Base-by-base conservation (phyloP, 75 land plant species). In the Adiantum capillusveneris region DNA sequence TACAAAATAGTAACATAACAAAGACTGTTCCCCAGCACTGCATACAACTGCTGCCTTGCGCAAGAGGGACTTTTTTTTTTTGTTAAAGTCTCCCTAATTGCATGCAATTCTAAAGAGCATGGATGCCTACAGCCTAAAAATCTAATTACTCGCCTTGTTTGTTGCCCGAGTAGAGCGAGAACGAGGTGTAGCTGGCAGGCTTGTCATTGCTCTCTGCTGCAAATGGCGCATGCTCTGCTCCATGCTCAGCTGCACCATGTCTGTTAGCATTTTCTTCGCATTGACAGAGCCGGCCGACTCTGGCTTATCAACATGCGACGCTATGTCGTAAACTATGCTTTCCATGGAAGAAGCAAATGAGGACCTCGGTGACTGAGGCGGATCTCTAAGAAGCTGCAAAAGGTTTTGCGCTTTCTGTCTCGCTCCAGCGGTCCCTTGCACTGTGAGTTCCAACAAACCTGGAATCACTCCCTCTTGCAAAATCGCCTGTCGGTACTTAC, bases 381-480 rank as follows among this genome's bases (percentile, higher is more conserved):
- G 56, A 18, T 84, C 84, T 28, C 87, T 66, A 2, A 84, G 72
- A 19, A 84, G 58, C 25, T 81, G 74, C 57, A 84, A 53, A 24
- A 84, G 81, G 1, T 30, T 66, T 16, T 64, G 65, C 11, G 87
- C 87, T 54, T 60, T 67, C 44, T 71, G 65, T 22, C 63, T 80
- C 1, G 78, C 84, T 31, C 59, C 48, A 5, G 65, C 36, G 5
- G 84, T 81, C n/a, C 87, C 87, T 31, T 84, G 72, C 11, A 69
- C 84, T 2, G 84, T 81, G 31, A 84, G 75, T 56, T 69, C 59
- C 28, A 84, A 68, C 39, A 84, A 77, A 0, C 87, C 84, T 16
- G 87, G 87, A 62, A 84, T 81, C 18, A 72, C 81, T 6, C 87
- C 87, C 65, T 84, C 87, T 34, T 78, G 65, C n/a, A 84, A 78